Base-by-base conservation (phyloP, 139 green algal genomes). In the Raphidocelis subcapitata region DNA sequence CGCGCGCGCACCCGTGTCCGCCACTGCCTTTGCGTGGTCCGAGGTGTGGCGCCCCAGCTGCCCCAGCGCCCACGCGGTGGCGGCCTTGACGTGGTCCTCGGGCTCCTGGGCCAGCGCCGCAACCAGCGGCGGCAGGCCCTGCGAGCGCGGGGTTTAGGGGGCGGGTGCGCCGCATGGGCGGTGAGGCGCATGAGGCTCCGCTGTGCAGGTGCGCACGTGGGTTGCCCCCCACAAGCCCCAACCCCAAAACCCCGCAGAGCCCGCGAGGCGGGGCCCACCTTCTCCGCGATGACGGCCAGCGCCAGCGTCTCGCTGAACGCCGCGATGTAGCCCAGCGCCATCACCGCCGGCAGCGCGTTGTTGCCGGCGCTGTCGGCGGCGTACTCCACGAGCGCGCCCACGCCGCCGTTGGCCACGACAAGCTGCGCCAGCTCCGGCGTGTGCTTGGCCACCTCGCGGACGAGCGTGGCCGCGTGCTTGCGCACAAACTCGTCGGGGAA, bases 341-440 rank as follows among this genome's bases (percentile, higher is more conserved):
- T 97, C 72, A 97, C 86, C 37, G 85, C 89, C 0, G 91, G 91
- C 69, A 96, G 79, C 23, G 81, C 68, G 69, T 86, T 89, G 77
- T 89, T 89, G 57, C 84, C 84, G 2, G 23, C 67, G 64, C 62
- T 81, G 41, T 85, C 80, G 32, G 32, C 54, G 62, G 32, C 36
- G 63, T 78, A 78, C 60, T 95, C 90, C 33, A 97, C 92, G 24
- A 97, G 81, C 28, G 92, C 87, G 20, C 81, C 92, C 23, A 95
- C 87, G 60, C 90, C 92, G 36, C 92, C 92, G 68, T 88, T 91
- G 51, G 82, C 84, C 36, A 96, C 91, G 46, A 97, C 82, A 65
- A 95, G 88, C 84, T 96, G 89, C 31, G 92, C 92, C 56, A 96
- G 82, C 79, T 95, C 92, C 5, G 92, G 88, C n/a, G 90, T 94